Evolutionary conservation across 2,329 filamentous ascomycete species (phyloP), one percentile per base, ranked within the genome.

Genomic region (Domatiomyces catenatus): DNA sequence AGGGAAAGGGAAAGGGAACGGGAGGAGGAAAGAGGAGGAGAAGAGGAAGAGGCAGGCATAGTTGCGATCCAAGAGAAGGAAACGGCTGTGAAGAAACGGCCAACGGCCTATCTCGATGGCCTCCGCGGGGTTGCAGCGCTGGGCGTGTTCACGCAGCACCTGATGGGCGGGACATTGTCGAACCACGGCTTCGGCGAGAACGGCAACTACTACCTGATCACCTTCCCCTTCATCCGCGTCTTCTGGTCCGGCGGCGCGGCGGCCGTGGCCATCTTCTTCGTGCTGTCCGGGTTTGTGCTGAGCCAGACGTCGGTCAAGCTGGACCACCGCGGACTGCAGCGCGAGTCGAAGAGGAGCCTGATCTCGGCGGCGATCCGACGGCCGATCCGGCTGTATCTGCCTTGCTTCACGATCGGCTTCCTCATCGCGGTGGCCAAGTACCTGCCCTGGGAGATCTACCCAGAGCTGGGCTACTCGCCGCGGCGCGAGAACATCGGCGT

Each of bases 221-320:
- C 68, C 50, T 55, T 69, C 3, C 67, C 68, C 5, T 61, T 71
- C 54, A 48, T 71, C 19, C 67, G 69, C 47, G 59, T 70, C 55
- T 42, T 56, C n/a, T 50, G 50, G 43, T 47, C 52, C 42, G 51
- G 53, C 26, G 58, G 55, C 1, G n/a, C 52, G 2, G 57, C 52
- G 12, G 55, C 56, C 50, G 70, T 72, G 18, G 65, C 66, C 48
- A 66, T 72, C 26, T 73, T 73, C 61, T 73, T 73, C 57, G 65
- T 73, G 45, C 66, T 73, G 26, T 72, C 69, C 7, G 71, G 70
- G 45, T 73, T 72, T 52, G 69, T 71, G 24, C 63, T 73, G 39
- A 71, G 69, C 19, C 66, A 67, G 50, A 66, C 66, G 48, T 65
- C 66, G 7, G 54, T 69, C 44, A 68, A 64, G 53, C 59, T 63